Evolutionary conservation across 768 basidiomycete species (phyloP), one percentile per base, ranked within the genome.

Genomic region (Xanthoconium purpureum): DNA sequence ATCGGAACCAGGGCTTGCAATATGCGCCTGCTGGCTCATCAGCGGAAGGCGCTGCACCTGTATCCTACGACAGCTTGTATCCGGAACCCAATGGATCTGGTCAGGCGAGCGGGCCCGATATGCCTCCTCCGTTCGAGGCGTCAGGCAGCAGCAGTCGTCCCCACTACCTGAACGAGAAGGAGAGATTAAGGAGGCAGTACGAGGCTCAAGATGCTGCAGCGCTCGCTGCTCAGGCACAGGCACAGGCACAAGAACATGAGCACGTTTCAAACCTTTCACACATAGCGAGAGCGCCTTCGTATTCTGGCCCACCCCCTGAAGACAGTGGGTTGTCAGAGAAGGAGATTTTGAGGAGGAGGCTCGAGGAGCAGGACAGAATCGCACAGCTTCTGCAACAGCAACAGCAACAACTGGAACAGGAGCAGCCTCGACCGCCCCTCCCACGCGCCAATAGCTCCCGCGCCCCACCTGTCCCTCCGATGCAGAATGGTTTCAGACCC

Each of bases 191-290:
- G 42, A 75, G 79, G 35, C 80, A 78, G 15, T 88, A 81, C 59
- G 90, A 87, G 57, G 82, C 78, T 8, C 84, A 81, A 54, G 89
- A 93, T 63, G 82, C 81, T 17, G 83, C 80, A 7, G 81, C 77
- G 38, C 71, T 74, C 5, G 61, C 61, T 54, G 59, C 61, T 12
- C 64, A 63, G 47, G 58, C 57, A 14, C 63, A 63, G 47, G 58
- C 57, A 14, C 63, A 61, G 35, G 50, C 50, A 9, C 64, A 63
- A 28, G 58, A 8, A 6, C 47, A 52, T 59, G 37, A 57, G 28
- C 58, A 47, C 57, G 56, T 30, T 40, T 50, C 66, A 11, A 50
- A 59, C 14, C 69, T 66, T 12, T 43, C 56, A 7, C 64, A 67
- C 12, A 47, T 58, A 20, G 57, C 54, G 42, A 20, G 35, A 3